Percentiles rank a stretch among this genome's conserved stretches.
Evolutionary conservation across 2,329 filamentous ascomycete genomes (phyloP).

Genomic region (Alternaria brassicae): DNA sequence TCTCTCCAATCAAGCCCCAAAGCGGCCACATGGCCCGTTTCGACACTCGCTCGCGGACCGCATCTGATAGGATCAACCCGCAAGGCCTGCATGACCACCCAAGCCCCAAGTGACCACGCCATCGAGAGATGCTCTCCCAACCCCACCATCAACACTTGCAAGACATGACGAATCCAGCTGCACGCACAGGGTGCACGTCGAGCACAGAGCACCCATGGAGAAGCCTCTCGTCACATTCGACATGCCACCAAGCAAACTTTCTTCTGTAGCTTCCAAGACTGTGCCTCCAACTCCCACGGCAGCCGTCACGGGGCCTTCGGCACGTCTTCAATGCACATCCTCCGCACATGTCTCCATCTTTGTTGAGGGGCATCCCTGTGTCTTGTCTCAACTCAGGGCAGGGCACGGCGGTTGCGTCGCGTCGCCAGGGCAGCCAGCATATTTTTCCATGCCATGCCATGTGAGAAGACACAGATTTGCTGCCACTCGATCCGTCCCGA

Average conservation of each 20-base stretch:
- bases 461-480: slow-evolving; percentile 13
- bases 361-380: slow-evolving; percentile 10
- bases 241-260: slow-evolving; percentile 1
- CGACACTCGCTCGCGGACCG: slow-evolving; percentile 24
- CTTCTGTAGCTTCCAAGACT: slow-evolving; percentile 11
- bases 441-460: slow-evolving; percentile 14
- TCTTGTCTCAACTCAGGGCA: slow-evolving; percentile 12
- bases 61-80: slow-evolving; percentile 31
- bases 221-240: slow-evolving; percentile 7
- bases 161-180: slow-evolving; percentile 35
- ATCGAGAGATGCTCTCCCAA: slow-evolving; percentile 29
- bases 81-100: slow-evolving; percentile 3
- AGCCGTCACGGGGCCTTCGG: slow-evolving; percentile 10
- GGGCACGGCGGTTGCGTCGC: slow-evolving; percentile 39
- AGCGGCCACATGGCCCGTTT: slow-evolving; percentile 26
- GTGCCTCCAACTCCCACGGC: neutral
- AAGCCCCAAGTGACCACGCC: slow-evolving; percentile 14
- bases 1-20: slow-evolving; percentile 32
- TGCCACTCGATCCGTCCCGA: slow-evolving; percentile 44
- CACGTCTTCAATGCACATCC: slow-evolving; percentile 13
- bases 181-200: neutral
- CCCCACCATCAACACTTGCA: slow-evolving; percentile 24
- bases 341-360: slow-evolving; percentile 12
- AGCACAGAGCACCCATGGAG: slow-evolving; percentile 1
- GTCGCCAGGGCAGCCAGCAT: slow-evolving; percentile 27